phyloP scores from a whole-genome alignment of 2,329 filamentous ascomycete genomes.

The Colletotrichum scovillei region DNA sequence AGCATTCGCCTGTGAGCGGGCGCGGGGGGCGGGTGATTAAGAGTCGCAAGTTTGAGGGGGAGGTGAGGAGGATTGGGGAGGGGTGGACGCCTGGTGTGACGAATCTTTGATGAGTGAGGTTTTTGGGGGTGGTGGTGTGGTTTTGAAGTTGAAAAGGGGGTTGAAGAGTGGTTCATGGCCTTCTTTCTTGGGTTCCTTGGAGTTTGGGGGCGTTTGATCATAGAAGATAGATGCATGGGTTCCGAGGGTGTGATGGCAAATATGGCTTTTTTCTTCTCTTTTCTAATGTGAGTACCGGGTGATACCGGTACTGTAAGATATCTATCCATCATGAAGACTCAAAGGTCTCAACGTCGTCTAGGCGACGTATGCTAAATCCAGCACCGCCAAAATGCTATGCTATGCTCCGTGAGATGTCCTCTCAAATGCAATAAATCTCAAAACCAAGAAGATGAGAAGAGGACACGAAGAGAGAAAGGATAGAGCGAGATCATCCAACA shows the following conservation, averaged over 20 bases:
- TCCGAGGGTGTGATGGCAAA: not conserved
- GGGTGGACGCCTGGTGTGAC: conserved; percentile 81
- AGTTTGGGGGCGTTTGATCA: conserved; percentile 10
- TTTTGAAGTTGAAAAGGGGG: not conserved
- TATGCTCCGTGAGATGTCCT: conserved; percentile 15
- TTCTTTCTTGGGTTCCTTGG: not conserved
- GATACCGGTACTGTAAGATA: conserved; percentile 1
- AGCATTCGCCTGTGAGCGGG: conserved; percentile 72
- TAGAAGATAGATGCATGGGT: not conserved
- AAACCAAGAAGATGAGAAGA: not conserved
- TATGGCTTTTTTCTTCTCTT: not conserved
- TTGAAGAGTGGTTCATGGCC: not conserved
- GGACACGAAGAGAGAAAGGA: not conserved
- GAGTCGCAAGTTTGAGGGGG: conserved; percentile 82
- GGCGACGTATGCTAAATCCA: not conserved
- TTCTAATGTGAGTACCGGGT: conserved; percentile 1
- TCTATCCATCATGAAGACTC: conserved; percentile 9
- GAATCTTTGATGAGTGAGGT: conserved; percentile 58
- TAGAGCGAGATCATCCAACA: not conserved
- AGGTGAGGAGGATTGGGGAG: conserved; percentile 88
- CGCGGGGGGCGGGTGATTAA: conserved; percentile 77
- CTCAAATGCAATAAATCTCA: not conserved
- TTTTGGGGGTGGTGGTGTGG: not conserved
- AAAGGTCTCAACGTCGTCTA: conserved; percentile 19
- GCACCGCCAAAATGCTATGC: conserved; percentile 33